Evolutionary conservation across 345 rosid genomes (phyloP), one percentile per base, ranked within the genome.

Genomic region (Salix viminalis): DNA sequence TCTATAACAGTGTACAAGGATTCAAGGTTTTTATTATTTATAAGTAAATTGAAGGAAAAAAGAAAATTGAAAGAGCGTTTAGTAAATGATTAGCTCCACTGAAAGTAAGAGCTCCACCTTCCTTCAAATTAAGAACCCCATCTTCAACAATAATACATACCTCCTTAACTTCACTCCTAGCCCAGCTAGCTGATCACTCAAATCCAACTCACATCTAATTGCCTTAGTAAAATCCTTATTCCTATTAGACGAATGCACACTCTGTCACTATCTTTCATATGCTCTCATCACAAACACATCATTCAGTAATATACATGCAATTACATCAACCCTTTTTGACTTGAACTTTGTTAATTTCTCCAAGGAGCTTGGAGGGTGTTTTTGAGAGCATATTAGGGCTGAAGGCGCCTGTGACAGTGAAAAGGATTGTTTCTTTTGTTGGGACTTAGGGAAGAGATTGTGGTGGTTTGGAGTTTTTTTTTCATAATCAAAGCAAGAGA

Each of bases 371-470:
- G 99, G 97, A 21, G 91, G 91, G 86, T 95, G 99, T 71, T 95
- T 92, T 76, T 92, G 99, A 0, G 97, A 92, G 79, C 97, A 95
- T 7, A 97, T 95, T 14, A 97, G 97, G 0, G 99, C n/a, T 95
- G 87, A 94, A 94, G 8, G 98, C 98, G 6, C 97, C 97, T 0
- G 97, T 97, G 36, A 94, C 94, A 48, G 97, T 94, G 89, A 95
- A 91, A 34, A 95, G 85, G 85, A 95, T 84, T 54, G 94, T 13
- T 77, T 89, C 91, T 95, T 79, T 92, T 92, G 3, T 92, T 91
- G 74, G 90, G 64, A 5, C 94, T 90, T 41, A 95, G 86, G 81
- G 89, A 80, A 65, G 97, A 89, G 76, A 94, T 75, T 69, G 97
- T 87, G 70, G 90, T 89, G 65, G 95, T 91, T 74, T 92, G 94